Evolutionary conservation across 2,329 filamentous ascomycete species (phyloP).

Genomic region (Colletotrichum lini): DNA sequence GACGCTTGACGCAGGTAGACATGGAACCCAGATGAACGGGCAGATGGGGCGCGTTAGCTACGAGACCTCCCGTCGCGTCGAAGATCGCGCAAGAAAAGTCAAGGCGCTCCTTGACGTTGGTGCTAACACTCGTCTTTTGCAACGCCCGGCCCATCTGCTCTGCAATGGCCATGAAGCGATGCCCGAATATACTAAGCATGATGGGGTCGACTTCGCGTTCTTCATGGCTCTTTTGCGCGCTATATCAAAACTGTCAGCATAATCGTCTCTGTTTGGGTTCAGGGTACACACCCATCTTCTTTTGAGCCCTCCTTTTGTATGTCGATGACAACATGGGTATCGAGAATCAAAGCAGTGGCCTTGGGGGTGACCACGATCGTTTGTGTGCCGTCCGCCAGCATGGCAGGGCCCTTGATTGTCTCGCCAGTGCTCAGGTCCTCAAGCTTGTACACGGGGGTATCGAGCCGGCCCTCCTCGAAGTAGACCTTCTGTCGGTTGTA

Average conservation of each 20-base stretch:
- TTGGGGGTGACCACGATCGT: constrained; percentile 91
- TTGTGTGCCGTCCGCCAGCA: constrained; percentile 89
- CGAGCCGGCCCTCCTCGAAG: constrained; percentile 83
- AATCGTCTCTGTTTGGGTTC: constrained; percentile 41
- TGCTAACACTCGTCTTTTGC: constrained; percentile 85
- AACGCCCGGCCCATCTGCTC: constrained; percentile 87
- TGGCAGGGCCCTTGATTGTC: constrained; percentile 82
- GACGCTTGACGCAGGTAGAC: constrained; percentile 84
- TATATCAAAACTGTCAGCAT: constrained; percentile 31
- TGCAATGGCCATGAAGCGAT: constrained; percentile 88
- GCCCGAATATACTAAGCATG: constrained; percentile 83
- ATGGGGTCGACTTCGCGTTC: constrained; percentile 73
- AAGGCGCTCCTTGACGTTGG: constrained; percentile 85
- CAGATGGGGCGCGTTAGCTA: constrained; percentile 85
- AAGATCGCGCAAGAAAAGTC: constrained; percentile 89
- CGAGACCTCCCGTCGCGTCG: constrained; percentile 80
- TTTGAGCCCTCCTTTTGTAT: constrained; percentile 70
- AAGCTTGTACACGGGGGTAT: constrained; percentile 88
- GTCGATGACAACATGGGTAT: constrained; percentile 92
- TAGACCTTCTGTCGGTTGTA: constrained; percentile 79
- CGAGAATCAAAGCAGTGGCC: constrained; percentile 81
- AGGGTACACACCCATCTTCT: constrained; percentile 44
- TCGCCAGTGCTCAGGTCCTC: constrained; percentile 81
- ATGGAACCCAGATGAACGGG: constrained; percentile 87
- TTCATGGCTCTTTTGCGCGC: constrained; percentile 43